These are phyloP conservation scores for Tylopilus sp. DNA, from an alignment of 768 basidiomycete genomes.

Conservation along the genomic window DNA sequence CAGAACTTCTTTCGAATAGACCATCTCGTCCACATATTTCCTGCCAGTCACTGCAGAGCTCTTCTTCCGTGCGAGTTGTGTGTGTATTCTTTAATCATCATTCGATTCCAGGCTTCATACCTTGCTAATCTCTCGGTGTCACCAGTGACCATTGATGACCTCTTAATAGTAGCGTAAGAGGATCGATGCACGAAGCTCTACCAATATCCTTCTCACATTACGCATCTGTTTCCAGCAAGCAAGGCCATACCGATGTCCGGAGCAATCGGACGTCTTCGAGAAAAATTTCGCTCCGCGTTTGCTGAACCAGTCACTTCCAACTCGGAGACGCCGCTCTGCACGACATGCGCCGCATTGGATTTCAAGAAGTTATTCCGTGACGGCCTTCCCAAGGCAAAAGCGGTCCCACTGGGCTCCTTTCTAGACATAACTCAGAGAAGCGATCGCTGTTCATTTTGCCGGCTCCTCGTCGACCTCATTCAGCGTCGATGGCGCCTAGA, in stretches of 20 bases:
- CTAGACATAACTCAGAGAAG: slow-evolving; percentile 5
- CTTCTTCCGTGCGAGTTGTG: too few relatives aligned
- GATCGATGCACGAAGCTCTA: too few relatives aligned
- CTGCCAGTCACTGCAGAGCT: too few relatives aligned
- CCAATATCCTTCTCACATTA: too few relatives aligned
- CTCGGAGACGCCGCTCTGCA: slow-evolving; percentile 1
- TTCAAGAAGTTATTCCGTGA: slow-evolving; percentile 11
- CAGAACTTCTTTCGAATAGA: too few relatives aligned
- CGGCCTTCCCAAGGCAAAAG: slow-evolving; percentile 4
- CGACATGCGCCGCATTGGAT: slow-evolving; percentile 10
- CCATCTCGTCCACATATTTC: too few relatives aligned
- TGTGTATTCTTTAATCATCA: too few relatives aligned
- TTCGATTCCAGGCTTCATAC: too few relatives aligned
- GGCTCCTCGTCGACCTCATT: slow-evolving; percentile 7
- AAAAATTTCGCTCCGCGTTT: neutral
- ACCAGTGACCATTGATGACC: too few relatives aligned
- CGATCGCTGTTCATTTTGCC: slow-evolving; percentile 14
- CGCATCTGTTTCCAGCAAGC: too few relatives aligned
- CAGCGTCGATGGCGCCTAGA: slow-evolving; percentile 16
- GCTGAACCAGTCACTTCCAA: neutral
- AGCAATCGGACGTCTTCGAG: slow-evolving; percentile 3
- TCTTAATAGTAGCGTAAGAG: too few relatives aligned
- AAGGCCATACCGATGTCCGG: slow-evolving; percentile 8
- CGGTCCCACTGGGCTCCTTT: slow-evolving; percentile 6
- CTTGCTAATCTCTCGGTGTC: too few relatives aligned